Conservation (phyloP, 257 asterid genomes). For the Primulina eburnea region DNA sequence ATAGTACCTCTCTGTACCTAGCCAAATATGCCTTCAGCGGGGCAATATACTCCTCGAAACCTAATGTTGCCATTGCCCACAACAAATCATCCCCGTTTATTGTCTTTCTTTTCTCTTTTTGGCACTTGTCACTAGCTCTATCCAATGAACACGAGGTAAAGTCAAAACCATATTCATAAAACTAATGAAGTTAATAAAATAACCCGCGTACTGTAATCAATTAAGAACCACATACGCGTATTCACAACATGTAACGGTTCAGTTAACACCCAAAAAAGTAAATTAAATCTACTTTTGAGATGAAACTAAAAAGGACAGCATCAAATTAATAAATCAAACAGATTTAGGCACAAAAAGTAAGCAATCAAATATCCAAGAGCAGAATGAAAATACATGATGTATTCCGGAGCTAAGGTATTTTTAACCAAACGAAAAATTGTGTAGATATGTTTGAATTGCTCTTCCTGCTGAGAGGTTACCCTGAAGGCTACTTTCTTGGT, state of each 20-base stretch:
- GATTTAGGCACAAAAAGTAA: not conserved
- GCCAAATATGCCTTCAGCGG: constrained; percentile 57
- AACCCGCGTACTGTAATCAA: not conserved
- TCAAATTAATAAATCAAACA: not conserved
- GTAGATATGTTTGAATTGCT: not conserved
- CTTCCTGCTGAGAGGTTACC: not conserved
- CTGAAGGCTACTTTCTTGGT: not conserved
- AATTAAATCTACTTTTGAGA: not conserved
- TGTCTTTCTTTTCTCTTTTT: constrained; percentile 64
- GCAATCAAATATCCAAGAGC: not conserved
- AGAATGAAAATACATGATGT: not conserved
- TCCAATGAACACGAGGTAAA: constrained; percentile 10
- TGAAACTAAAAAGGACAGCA: not conserved
- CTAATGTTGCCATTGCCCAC: constrained; percentile 62
- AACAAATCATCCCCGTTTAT: constrained; percentile 65
- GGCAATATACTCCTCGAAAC: constrained; percentile 52
- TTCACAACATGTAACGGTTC: not conserved
- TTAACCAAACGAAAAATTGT: not conserved
- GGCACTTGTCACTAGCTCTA: constrained; percentile 72
- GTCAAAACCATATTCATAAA: constrained; percentile 8
- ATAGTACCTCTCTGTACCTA: constrained; percentile 59
- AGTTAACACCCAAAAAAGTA: not conserved
- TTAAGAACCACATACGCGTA: not conserved
- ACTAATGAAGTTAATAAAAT: not conserved
- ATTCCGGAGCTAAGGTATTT: not conserved